phyloP scores from a whole-genome alignment of 345 rosid species.

The Eucalyptus polybractea region DNA sequence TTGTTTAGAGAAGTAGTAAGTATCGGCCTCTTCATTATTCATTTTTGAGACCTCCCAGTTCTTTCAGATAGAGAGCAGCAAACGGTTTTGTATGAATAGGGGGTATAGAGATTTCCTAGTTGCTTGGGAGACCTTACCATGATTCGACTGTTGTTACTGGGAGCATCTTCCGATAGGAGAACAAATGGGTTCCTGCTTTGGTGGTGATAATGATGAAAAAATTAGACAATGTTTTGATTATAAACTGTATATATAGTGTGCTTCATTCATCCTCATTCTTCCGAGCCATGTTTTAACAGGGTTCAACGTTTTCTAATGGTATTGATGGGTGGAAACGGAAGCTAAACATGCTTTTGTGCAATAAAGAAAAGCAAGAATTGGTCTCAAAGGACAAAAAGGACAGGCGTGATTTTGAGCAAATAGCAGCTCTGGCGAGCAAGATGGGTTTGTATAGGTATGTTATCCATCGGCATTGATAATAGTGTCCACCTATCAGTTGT shows the following conservation, averaged over 20 bases:
- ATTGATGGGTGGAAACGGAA: conserved; percentile 61
- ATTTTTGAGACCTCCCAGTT: neutral
- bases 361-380: conserved; percentile 54
- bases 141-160: neutral
- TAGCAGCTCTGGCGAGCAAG: conserved; percentile 54
- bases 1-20: neutral
- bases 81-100: neutral
- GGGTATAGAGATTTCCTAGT: neutral
- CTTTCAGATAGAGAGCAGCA: neutral
- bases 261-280: neutral
- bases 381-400: conserved; percentile 82
- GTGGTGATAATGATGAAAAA: neutral
- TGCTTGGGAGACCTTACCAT: neutral
- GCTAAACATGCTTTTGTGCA: conserved; percentile 36
- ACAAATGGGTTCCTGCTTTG: neutral
- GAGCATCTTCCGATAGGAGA: neutral
- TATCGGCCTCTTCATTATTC: neutral
- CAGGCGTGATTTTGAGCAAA: conserved; percentile 61
- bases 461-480: neutral
- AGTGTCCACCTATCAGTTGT: neutral
- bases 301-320: conserved; percentile 12
- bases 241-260: neutral
- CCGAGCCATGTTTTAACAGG: conserved; percentile 13
- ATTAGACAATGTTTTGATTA: neutral
- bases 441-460: conserved; percentile 77